A percentile compares a stretch with the other conserved stretches of the same genome.
Conservation (phyloP, 2,329 filamentous ascomycete genomes). For the Ophiostoma sp. region DNA sequence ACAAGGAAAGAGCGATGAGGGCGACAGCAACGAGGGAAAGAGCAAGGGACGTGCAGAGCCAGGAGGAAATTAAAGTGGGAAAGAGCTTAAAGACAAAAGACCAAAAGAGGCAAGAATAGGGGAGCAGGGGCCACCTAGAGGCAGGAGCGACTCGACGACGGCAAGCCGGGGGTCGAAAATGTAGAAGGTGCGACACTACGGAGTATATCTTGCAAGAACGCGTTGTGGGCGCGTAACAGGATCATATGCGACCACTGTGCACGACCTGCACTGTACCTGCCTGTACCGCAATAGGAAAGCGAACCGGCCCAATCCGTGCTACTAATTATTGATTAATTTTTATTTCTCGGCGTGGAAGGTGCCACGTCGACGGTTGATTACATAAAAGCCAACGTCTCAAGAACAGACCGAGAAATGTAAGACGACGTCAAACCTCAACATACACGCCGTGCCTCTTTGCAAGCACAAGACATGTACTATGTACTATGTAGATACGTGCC, state of each 20-base stretch:
- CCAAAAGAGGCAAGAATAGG: conserved; percentile 17
- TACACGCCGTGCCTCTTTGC: neutral
- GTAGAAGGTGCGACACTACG: neutral
- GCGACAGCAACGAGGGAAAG: conserved; percentile 14
- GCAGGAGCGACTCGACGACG: conserved; percentile 1
- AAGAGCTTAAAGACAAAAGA: conserved; percentile 16
- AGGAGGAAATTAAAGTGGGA: conserved; percentile 24
- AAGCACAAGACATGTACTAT: neutral
- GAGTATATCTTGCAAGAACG: neutral
- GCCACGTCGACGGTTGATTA: neutral
- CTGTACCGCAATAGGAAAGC: neutral
- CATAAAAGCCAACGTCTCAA: neutral
- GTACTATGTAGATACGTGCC: neutral
- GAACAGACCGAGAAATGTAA: neutral
- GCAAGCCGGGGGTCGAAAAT: neutral
- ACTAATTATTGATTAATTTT: neutral
- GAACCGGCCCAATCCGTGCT: neutral
- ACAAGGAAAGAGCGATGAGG: conserved; percentile 1
- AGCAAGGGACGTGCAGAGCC: conserved; percentile 17
- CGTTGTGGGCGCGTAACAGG: neutral
- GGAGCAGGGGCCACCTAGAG: conserved; percentile 17
- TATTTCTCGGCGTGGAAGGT: neutral
- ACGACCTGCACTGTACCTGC: neutral
- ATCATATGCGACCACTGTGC: conserved; percentile 8
- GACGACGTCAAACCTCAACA: neutral